Evolutionary conservation across 1,139 yeast species (phyloP).

Genomic region (Geotrichum aggregatum): DNA sequence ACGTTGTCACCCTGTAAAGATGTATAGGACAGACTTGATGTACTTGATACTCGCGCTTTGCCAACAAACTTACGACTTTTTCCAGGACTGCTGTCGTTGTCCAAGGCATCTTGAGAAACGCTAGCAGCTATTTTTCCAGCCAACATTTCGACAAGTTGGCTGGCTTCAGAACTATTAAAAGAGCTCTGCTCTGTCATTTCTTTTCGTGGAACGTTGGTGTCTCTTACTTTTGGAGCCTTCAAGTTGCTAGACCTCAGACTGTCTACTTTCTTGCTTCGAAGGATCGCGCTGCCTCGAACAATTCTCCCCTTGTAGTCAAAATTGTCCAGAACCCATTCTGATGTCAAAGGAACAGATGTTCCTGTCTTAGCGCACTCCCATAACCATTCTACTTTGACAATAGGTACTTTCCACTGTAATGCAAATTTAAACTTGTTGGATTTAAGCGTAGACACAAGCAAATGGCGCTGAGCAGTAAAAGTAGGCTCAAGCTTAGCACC

Average conservation of each 20-base stretch:
- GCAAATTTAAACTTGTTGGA: slow-evolving; percentile 48
- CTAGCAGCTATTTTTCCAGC: slow-evolving; percentile 3
- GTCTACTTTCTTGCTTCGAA: background rate
- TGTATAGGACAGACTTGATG: background rate
- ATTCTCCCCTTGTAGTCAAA: slow-evolving; percentile 19
- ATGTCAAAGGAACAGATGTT: slow-evolving; percentile 26
- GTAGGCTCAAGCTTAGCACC: slow-evolving; percentile 50
- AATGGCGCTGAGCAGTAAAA: slow-evolving; percentile 55
- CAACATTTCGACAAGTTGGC: slow-evolving; percentile 3
- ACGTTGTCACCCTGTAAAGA: background rate
- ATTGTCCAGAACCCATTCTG: slow-evolving; percentile 45
- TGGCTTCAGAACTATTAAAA: background rate
- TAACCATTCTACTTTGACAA: slow-evolving; percentile 50
- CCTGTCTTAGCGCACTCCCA: slow-evolving; percentile 44
- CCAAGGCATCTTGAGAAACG: slow-evolving; percentile 2
- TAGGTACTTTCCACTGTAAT: slow-evolving; percentile 53
- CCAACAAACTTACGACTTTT: slow-evolving; percentile 12
- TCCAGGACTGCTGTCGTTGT: slow-evolving; percentile 3
- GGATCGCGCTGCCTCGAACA: background rate
- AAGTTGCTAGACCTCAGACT: background rate
- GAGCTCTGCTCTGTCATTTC: background rate
- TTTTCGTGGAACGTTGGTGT: background rate
- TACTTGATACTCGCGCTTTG: slow-evolving; percentile 4
- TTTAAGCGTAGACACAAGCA: slow-evolving; percentile 57
- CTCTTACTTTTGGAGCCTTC: background rate